Base-by-base conservation (phyloP, 1,284 basidiomycete species). In the Cystobasidiaceae sp. region DNA sequence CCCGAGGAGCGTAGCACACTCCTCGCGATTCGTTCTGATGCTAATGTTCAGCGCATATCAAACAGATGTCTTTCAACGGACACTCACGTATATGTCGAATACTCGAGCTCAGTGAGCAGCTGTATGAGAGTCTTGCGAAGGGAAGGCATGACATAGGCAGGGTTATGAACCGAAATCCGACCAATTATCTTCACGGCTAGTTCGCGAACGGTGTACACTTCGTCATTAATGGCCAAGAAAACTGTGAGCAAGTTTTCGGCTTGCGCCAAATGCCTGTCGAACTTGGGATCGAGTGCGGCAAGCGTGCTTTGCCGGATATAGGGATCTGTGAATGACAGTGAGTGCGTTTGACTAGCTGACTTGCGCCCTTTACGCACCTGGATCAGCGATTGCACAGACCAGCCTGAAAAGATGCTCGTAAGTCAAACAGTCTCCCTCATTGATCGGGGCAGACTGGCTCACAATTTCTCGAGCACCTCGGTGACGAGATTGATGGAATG, bases 61-160 rank as follows among this genome's bases (percentile, higher is more conserved):
- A 45, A 7, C 6, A 25, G 7, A 4, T 0, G 6, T 2, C 25
- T 3, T 17, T 23, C 25, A 19, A 27, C 8, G 25, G 25, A 11
- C 3, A 80, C 85, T 67, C 74, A 91, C 88, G 85, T 84, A 60
- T 91, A 87, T 3, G 89, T 93, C 3, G 94, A 92, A 75, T 97
- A 98, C 78, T 98, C 94, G 50, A 99, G 80, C 78, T 98, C 96
- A 0, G 96, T 98, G 59, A 99, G 81, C 7, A 99, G 84, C 76
- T 98, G 94, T 67, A 98, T 97, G 62, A 99, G 81, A 1, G 93
- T 89, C 77, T 98, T 98, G 57, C 96, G 84, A 39, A 99, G 80
- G 5, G 92, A 94, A 3, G 96, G 94, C 89, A 99, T 97, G 33
- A 98, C 93, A 79, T 97, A 97, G 37, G 96, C 96, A 0, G 96